Percentiles rank a stretch among this genome's conserved stretches.
Conservation (phyloP, 148 eudicot species). For the Vaccinium macrocarpon region DNA sequence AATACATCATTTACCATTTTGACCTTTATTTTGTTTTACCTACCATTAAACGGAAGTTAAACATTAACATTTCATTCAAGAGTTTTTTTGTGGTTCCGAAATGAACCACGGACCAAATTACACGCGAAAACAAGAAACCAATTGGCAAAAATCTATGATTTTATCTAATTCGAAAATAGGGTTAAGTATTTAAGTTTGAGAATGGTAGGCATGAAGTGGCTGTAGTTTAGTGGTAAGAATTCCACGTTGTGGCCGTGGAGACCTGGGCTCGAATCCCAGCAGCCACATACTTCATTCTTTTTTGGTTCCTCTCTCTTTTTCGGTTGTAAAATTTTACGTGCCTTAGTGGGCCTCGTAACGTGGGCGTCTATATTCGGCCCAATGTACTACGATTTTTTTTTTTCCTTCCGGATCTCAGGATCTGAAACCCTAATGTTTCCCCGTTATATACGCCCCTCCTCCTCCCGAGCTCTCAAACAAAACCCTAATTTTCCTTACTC, state of each 20-base stretch:
- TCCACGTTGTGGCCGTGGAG: slow-evolving; percentile 56
- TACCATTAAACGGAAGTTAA: no score
- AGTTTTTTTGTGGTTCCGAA: no score
- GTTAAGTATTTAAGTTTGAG: no score
- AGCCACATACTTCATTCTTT: slow-evolving; percentile 22
- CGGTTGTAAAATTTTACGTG: not conserved
- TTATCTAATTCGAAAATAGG: no score
- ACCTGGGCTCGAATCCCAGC: slow-evolving; percentile 61
- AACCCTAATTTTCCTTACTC: not conserved
- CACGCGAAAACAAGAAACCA: no score
- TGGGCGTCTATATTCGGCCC: not conserved
- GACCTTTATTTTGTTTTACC: no score
- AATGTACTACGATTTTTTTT: not conserved
- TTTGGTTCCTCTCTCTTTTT: not conserved
- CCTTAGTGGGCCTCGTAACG: not conserved
- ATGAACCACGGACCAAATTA: no score
- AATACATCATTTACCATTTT: no score
- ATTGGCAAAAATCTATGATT: no score
- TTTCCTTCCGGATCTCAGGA: no score
- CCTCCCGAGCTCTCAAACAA: not conserved
- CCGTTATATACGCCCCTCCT: not conserved
- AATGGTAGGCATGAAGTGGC: slow-evolving; percentile 5
- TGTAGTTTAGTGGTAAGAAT: slow-evolving; percentile 56
- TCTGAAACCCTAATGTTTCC: not conserved
- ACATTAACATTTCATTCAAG: no score